A percentile compares a stretch with the other conserved stretches of the same genome.
These are phyloP conservation scores for Ceratocystis papillata DNA, from an alignment of 2,329 filamentous ascomycete species.

Conservation along the genomic window DNA sequence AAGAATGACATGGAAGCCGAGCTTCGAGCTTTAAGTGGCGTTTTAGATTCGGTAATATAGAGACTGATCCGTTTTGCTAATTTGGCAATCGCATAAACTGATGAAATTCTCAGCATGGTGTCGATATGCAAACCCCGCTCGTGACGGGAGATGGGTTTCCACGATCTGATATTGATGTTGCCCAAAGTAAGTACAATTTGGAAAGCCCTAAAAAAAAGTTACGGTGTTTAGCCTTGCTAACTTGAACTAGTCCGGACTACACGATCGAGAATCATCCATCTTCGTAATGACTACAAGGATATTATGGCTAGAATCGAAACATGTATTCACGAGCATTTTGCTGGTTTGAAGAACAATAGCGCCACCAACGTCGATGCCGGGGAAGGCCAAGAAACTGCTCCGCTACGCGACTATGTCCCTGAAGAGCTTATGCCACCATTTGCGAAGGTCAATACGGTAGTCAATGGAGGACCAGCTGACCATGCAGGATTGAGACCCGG, in stretches of 20 bases:
- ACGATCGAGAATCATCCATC: constrained; percentile 72
- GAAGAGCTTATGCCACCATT: constrained; percentile 46
- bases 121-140: constrained; percentile 82
- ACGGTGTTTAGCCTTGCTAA: not conserved
- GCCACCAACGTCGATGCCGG: not conserved
- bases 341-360: constrained; percentile 30
- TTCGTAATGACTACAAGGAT: constrained; percentile 88
- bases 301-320: constrained; percentile 76
- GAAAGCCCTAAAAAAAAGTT: not conserved
- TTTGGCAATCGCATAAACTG: not conserved
- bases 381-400: not conserved
- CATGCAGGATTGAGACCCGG: constrained; percentile 68
- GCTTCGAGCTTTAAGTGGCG: constrained; percentile 68
- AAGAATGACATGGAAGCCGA: constrained; percentile 81
- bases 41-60: constrained; percentile 66
- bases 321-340: constrained; percentile 81
- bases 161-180: constrained; percentile 83
- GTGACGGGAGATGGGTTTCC: constrained; percentile 87
- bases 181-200: constrained; percentile 58
- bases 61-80: constrained; percentile 15
- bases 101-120: constrained; percentile 56
- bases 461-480: constrained; percentile 67
- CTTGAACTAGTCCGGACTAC: constrained; percentile 64
- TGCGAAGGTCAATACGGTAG: constrained; percentile 80
- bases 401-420: constrained; percentile 21